Evolutionary conservation across 345 rosid genomes (phyloP), one percentile per base, ranked within the genome.

Genomic region (Citrus hindsii): DNA sequence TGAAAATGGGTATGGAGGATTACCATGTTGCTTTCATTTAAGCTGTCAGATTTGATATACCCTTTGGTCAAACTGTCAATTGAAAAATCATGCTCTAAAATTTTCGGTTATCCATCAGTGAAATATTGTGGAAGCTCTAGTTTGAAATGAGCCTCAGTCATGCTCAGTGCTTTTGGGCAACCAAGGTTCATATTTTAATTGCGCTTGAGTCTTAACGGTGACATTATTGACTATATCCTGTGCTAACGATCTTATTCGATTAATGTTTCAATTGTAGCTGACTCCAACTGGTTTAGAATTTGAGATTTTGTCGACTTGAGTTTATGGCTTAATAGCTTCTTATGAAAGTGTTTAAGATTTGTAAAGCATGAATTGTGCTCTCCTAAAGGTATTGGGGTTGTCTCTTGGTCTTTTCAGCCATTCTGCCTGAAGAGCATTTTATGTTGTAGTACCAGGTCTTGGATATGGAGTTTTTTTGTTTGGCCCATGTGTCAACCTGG

Each of bases 1-100:
- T 81, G 88, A 90, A 83, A 88, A 87, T 82, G 95, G 97, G 98
- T 93, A 79, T 38, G 86, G 28, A 28, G 7, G 28, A 46, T 21
- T 7, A 51, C 33, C 24, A 9, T 4, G 22, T 32, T 13, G 42
- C 32, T 51, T 8, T 65, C 9, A 32, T 24, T 21, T 48, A 32
- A 8, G 28, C 24, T 51, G 4, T 30, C 19, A 12, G 28, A 28
- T 33, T 66, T 22, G 8, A 65, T 42, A 37, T 27, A 61, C 28
- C 37, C 33, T 38, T 64, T 38, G 77, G 40, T 59, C 13, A 42
- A 40, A 62, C 37, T 46, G 68, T 27, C 19, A 25, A 74, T 62
- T 63, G 68, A 28, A 75, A 55, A 46, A 74, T 38, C 59, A 28
- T 61, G 37, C 1, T 62, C 37, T 68, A 62, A 2, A 18, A 60